Conservation (phyloP, 495 filamentous ascomycete species). For the Tuber borchii region DNA sequence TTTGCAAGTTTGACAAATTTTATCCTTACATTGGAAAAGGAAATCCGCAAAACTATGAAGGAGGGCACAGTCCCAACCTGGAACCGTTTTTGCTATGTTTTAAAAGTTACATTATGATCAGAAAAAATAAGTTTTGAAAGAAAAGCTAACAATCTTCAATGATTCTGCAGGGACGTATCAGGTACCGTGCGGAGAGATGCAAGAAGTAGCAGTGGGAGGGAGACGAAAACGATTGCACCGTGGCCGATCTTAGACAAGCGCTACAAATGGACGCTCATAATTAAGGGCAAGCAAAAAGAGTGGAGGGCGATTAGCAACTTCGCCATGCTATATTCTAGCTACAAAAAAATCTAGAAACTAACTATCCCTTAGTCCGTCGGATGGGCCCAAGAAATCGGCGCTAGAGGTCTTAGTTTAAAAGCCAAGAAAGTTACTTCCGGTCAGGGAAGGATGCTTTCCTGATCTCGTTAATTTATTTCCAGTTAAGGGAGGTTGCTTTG, state of each 20-base stretch:
- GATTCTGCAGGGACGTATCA: conserved; percentile 17
- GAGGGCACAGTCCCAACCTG: background rate
- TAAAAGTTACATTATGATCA: conserved; percentile 16
- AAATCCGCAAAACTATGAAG: background rate
- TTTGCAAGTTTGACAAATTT: conserved; percentile 16
- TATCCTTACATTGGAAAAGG: conserved; percentile 22
- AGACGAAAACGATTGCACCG: conserved; percentile 33
- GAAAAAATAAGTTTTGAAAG: conserved; percentile 11
- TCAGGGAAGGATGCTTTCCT: no score
- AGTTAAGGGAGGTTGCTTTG: no score
- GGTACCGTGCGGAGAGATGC: conserved; percentile 12
- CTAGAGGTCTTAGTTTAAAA: no score
- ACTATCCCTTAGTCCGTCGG: no score
- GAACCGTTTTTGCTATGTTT: background rate
- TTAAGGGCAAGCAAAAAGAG: background rate
- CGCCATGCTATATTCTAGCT: conserved; percentile 16
- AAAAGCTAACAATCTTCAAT: conserved; percentile 20
- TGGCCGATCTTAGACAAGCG: conserved; percentile 21
- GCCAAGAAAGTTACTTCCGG: no score
- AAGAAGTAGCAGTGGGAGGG: conserved; percentile 17
- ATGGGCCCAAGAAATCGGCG: no score
- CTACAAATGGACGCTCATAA: conserved; percentile 8
- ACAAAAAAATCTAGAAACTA: conserved; percentile 20
- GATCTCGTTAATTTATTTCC: no score
- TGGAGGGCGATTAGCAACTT: conserved; percentile 8